Evolutionary conservation across 2,329 filamentous ascomycete species (phyloP), one percentile per base, ranked within the genome.

Genomic region (Penicillium oxalicum): DNA sequence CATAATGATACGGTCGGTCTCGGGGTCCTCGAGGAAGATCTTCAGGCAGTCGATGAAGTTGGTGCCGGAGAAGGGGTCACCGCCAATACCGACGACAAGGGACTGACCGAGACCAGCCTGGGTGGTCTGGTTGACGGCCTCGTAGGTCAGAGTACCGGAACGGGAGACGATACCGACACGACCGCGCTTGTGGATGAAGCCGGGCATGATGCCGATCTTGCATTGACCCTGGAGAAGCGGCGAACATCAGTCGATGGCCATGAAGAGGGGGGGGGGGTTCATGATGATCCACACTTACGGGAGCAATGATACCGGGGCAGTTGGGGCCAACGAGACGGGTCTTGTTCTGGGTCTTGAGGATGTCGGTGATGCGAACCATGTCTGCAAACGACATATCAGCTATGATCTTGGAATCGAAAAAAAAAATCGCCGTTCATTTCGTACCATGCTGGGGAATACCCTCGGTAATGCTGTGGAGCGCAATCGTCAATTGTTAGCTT

Each of bases 191-290:
- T 98, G 93, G 78, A 98, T 97, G 81, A 97, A 96, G 66, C 93
- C 93, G 58, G 93, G 89, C 93, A 98, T 97, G 78, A 98, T 98
- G 70, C 93, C 93, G 69, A 98, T 97, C 80, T 98, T 98, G 84
- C 93, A 98, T 83, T 95, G 91, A 64, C 91, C 93, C 76, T 83
- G 63, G 25, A 51, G 40, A 29, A 38, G 80, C 24, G 40, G 29
- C 29, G 29, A 32, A 32, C 18, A 18, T 18, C 18, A 18, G 29
- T 11, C 39, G 38, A 33, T 32, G 33, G 40, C 51, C 52, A 27
- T 59, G 52, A 9, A 54, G 49, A 35, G 39, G 35, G 13, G 32
- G 40, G 36, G 9, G 34, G 25, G 36, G 40, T n/a, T 25, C 27
- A 38, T 28, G 40, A 36, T 25, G 32, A 42, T 39, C 42, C 26